Base-by-base conservation (phyloP, 495 filamentous ascomycete genomes). In the Ramalina intermedia region DNA sequence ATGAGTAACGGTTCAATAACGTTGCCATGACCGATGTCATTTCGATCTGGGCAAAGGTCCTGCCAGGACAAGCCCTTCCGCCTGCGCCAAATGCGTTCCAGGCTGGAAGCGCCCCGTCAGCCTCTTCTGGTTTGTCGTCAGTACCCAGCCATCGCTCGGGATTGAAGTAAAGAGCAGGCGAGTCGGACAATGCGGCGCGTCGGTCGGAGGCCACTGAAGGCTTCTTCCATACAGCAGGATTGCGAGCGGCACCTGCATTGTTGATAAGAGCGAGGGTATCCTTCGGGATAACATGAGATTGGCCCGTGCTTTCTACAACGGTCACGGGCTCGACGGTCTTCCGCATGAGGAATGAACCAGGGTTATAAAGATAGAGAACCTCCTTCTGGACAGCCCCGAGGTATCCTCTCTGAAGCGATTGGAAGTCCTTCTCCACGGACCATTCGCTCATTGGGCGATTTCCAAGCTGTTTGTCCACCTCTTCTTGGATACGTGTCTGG, bases 21-120 rank as follows among this genome's bases (percentile, higher is more conserved):
- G 45, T 49, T 41, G 47, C 47, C 47, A 49, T 42, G 14, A 49
- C 35, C n/a, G 35, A 42, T 29, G 24, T 49, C 37, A 49, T 3
- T 27, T 42, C 47, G 1, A 49, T 42, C 16, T 29, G 47, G 23
- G 47, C 47, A 20, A 49, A 42, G 7, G 17, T 42, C 24, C 37
- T 49, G 27, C 45, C 45, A 38, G 33, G 29, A 14, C 45, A 47
- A 17, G 45, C 45, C n/a, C 45, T 21, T 38, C 13, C 13, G 0
- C 45, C 45, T 14, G 29, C 33, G 18, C 45, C 45, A 38, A 47
- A 47, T 1, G 45, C 33, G 14, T 12, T 17, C 29, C 33, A 47
- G 4, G n/a, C 33, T 47, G 45, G 33, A 6, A 38, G 29, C 4
- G 2, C n/a, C 14, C 33, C 33, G 12, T 47, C 37, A 20, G 17